These are phyloP conservation scores for Trametes gibbosa DNA, from an alignment of 768 basidiomycete genomes.

Conservation along the genomic window DNA sequence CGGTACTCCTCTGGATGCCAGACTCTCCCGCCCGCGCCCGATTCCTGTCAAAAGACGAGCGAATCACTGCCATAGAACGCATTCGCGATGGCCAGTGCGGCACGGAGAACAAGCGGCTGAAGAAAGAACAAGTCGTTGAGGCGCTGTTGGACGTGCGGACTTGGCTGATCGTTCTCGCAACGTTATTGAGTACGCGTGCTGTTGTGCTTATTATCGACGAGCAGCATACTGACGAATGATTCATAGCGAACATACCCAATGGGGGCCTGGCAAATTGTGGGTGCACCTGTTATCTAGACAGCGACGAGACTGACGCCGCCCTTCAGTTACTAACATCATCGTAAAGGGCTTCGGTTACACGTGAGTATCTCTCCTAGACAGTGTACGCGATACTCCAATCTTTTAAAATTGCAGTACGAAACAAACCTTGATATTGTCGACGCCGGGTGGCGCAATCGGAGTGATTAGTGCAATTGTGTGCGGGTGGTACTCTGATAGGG, in stretches of 20 bases:
- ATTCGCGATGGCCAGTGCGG: constrained; percentile 67
- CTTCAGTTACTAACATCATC: constrained; percentile 56
- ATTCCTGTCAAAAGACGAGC: constrained; percentile 56
- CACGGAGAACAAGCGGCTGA: constrained; percentile 58
- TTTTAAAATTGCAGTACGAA: no score
- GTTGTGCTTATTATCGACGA: no score
- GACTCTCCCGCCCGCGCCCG: constrained; percentile 62
- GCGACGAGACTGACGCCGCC: no score
- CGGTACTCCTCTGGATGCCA: constrained; percentile 59
- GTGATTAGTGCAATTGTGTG: constrained; percentile 48
- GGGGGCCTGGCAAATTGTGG: constrained; percentile 66
- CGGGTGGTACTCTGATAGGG: constrained; percentile 66
- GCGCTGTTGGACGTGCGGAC: constrained; percentile 56
- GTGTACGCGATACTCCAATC: no score
- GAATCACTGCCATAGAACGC: constrained; percentile 61
- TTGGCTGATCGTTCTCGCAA: constrained; percentile 64
- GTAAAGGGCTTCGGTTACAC: constrained; percentile 64
- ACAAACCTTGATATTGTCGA: constrained; percentile 58
- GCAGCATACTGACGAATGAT: not conserved
- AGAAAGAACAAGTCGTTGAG: constrained; percentile 57
- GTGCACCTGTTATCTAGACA: constrained; percentile 17
- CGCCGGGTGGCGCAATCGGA: constrained; percentile 52
- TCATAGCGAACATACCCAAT: constrained; percentile 61
- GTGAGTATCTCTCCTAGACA: constrained; percentile 32
- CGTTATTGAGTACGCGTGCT: constrained; percentile 49